Evolutionary conservation across 768 basidiomycete species (phyloP).

Genomic region (Albatrellus ellisii): DNA sequence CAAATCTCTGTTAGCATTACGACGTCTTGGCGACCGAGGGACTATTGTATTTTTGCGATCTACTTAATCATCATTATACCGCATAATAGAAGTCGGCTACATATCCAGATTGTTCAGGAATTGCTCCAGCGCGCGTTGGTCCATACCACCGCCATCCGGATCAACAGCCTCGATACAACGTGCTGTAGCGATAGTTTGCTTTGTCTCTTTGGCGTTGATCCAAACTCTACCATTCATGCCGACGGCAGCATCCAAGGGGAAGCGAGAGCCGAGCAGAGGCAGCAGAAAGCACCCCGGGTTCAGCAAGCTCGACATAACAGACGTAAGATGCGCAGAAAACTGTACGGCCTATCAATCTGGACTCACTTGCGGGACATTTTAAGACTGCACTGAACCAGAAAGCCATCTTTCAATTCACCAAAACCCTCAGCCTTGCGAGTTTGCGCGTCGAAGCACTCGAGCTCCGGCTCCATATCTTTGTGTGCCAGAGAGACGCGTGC

Average conservation of each 20-base stretch:
- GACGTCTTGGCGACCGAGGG: too few relatives aligned
- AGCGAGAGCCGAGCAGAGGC: slow-evolving; percentile 62
- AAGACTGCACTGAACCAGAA: slow-evolving; percentile 69
- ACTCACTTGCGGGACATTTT: slow-evolving; percentile 79
- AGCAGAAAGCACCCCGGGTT: slow-evolving; percentile 76
- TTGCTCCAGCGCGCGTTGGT: slow-evolving; percentile 35
- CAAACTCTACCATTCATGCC: slow-evolving; percentile 91
- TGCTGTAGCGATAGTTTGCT: slow-evolving; percentile 60
- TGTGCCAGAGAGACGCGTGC: slow-evolving; percentile 89
- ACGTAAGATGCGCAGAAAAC: slow-evolving; percentile 1
- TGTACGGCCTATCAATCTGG: neutral
- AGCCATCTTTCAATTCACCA: slow-evolving; percentile 86
- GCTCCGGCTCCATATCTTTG: slow-evolving; percentile 96
- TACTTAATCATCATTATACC: neutral
- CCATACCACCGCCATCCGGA: slow-evolving; percentile 55
- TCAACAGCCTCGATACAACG: slow-evolving; percentile 78
- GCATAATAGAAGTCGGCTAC: slow-evolving; percentile 15
- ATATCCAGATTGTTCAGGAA: slow-evolving; percentile 36
- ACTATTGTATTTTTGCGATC: too few relatives aligned
- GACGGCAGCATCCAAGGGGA: slow-evolving; percentile 80
- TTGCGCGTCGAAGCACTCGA: slow-evolving; percentile 93
- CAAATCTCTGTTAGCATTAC: too few relatives aligned
- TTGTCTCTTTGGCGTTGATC: slow-evolving; percentile 64
- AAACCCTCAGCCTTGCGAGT: slow-evolving; percentile 88
- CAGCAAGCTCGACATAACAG: slow-evolving; percentile 41